Base-by-base conservation (phyloP, 2,329 filamentous ascomycete genomes). In the Teratosphaeria nubilosa region DNA sequence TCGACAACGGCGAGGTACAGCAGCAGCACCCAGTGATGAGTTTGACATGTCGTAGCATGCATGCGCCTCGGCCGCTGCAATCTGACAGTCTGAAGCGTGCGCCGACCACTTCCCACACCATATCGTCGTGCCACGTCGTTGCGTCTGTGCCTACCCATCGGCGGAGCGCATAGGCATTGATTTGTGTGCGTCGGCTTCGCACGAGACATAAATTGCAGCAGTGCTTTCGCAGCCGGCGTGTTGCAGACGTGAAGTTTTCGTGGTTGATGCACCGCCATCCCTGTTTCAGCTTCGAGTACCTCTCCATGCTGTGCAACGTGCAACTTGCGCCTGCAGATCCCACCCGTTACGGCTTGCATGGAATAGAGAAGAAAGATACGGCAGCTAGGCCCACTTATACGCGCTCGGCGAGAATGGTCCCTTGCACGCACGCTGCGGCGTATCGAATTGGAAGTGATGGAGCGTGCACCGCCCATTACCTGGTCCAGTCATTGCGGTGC, bases 301-400 rank as follows among this genome's bases (percentile, higher is more conserved):
- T 56, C 57, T 60, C 57, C 31, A 25, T 54, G 59, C 50, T 61
- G 62, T 64, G 59, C 55, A 6, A 64, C 62, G 25, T 59, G 41
- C 37, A 51, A 5, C 56, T 56, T n/a, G n/a, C n/a, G n/a, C n/a
- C n/a, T 62, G 61, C 63, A 61, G 58, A 60, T 58, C n/a, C 9
- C 27, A 32, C 58, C 60, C 59, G 56, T 61, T 60, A 57, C 57
- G 59, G 57, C 59, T 55, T 63, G 61, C 56, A 52, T 55, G 24
- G n/a, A 48, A 22, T 16, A 48, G 41, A 48, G 41, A 24, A 48
- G 41, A 24, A 20, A 11, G n/a, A n/a, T n/a, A n/a, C n/a, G n/a
- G n/a, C n/a, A n/a, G n/a, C n/a, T n/a, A 20, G 5, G 41, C 41
- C 41, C 41, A 48, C 41, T 48, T 16, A 14, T 14, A 41, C 34